Evolutionary conservation across 1,284 basidiomycete genomes (phyloP).

Genomic region (Uromyces viciae-fabae): DNA sequence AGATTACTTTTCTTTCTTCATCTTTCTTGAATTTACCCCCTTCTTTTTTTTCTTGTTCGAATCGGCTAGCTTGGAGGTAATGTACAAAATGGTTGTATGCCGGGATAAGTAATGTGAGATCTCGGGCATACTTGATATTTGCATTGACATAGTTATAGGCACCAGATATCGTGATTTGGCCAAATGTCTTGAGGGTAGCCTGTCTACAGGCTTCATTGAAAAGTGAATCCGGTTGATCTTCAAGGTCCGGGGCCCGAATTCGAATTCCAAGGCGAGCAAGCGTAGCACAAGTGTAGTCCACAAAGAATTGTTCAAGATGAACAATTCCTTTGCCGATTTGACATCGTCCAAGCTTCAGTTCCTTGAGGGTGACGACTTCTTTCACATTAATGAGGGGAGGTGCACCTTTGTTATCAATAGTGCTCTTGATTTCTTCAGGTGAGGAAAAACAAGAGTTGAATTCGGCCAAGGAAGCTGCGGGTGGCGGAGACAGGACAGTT

Average conservation of each 20-base stretch:
- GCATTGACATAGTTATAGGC: conserved; percentile 34
- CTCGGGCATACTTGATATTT: background rate
- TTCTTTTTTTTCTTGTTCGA: background rate
- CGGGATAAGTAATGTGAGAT: background rate
- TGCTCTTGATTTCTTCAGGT: background rate
- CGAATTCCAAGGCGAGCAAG: conserved; percentile 13
- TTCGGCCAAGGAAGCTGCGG: background rate
- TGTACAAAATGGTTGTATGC: conserved; percentile 35
- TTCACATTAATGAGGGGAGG: background rate
- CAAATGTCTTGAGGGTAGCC: conserved; percentile 8
- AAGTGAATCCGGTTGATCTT: background rate
- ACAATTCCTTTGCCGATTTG: conserved; percentile 18
- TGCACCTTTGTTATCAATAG: background rate
- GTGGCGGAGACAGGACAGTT: background rate
- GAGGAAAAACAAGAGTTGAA: conserved; percentile 12
- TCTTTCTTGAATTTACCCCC: background rate
- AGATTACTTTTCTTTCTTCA: conserved; percentile 14
- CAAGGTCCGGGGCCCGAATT: conserved; percentile 16
- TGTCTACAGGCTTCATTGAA: conserved; percentile 23
- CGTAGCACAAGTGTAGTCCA: background rate
- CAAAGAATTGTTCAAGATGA: conserved; percentile 20
- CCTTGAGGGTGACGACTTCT: background rate
- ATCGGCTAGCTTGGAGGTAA: background rate
- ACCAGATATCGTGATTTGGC: background rate
- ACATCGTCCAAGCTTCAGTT: background rate